Evolutionary conservation across 2,329 filamentous ascomycete genomes (phyloP), one percentile per base, ranked within the genome.

Genomic region (Parafenestella ontariensis): DNA sequence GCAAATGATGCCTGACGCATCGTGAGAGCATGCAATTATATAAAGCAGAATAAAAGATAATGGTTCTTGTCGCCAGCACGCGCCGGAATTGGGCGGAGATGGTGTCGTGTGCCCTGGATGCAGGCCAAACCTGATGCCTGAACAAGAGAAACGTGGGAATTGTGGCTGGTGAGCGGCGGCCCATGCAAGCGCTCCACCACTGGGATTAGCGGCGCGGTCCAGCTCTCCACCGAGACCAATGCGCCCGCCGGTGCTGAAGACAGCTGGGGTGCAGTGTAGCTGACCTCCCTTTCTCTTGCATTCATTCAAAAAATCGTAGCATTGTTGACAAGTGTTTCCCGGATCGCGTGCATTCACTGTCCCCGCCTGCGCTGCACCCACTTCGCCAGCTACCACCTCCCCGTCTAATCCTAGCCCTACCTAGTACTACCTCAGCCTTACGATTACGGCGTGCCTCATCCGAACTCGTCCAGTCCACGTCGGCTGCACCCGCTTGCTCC

Each of bases 1-100:
- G 69, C 46, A 56, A 65, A 56, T 29, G 69, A 52, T 18, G 59
- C 52, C 56, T 52, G 63, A 63, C 69, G 70, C 72, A 75, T 75
- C 49, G 59, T 49, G 62, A 42, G n/a, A 34, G 39, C 41, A 44
- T 42, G 7, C 39, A 45, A 49, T 11, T 28, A 28, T n/a, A n/a
- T n/a, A n/a, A 8, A 26, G 33, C 18, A 20, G 21, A 23, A 36
- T 46, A 41, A 34, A 18, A 9, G 21, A 33, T 31, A 39, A 40
- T n/a, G 28, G 20, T 29, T 44, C n/a, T 47, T 42, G 56, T 49
- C 13, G 31, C 31, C 13, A 4, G 31, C 31, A 17, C 13, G 45
- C 31, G 46, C 36, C 29, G 37, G 28, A 37, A 33, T 36, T n/a
- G 20, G 15, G 36, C 18, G 36, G 29, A 48, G 46, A 39, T 33